These are phyloP conservation scores for Russula olivacea DNA, from an alignment of 768 basidiomycete species.

Conservation along the genomic window DNA sequence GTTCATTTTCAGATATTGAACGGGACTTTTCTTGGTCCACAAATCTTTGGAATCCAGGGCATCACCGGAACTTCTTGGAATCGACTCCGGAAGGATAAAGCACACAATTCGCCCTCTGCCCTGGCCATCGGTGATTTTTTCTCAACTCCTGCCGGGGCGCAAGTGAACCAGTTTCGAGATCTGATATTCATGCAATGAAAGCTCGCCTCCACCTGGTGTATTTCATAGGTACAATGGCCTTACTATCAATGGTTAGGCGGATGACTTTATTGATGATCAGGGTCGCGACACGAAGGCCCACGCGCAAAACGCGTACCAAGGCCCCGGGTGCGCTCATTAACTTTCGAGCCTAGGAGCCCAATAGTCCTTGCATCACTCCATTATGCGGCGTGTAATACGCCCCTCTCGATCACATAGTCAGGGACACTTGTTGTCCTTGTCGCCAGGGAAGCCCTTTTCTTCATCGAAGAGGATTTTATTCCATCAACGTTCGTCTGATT, in stretches of 20 bases:
- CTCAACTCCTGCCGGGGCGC: not conserved
- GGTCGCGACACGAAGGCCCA: not conserved
- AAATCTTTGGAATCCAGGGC: not conserved
- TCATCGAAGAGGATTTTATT: not conserved
- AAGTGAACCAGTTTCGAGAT: not conserved
- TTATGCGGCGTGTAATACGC: not conserved
- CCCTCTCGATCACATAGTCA: not conserved
- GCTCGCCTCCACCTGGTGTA: not conserved
- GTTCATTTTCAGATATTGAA: not conserved
- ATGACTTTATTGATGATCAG: not conserved
- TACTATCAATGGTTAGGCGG: slow-evolving; percentile 7
- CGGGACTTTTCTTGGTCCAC: not conserved
- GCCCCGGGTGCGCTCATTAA: not conserved
- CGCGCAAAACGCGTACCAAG: slow-evolving; percentile 1
- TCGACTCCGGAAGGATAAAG: not conserved
- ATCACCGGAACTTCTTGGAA: slow-evolving; percentile 1
- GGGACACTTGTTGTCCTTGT: not conserved
- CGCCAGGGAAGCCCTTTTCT: not conserved
- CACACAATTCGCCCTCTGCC: not conserved
- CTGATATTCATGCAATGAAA: not conserved
- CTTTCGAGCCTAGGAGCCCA: not conserved
- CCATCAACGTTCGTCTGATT: not conserved
- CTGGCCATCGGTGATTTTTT: not conserved
- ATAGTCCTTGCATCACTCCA: not conserved
- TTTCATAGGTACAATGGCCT: not conserved